Evolutionary conservation across 2,329 filamentous ascomycete species (phyloP), one percentile per base, ranked within the genome.

Genomic region (Aspergillus sp.): DNA sequence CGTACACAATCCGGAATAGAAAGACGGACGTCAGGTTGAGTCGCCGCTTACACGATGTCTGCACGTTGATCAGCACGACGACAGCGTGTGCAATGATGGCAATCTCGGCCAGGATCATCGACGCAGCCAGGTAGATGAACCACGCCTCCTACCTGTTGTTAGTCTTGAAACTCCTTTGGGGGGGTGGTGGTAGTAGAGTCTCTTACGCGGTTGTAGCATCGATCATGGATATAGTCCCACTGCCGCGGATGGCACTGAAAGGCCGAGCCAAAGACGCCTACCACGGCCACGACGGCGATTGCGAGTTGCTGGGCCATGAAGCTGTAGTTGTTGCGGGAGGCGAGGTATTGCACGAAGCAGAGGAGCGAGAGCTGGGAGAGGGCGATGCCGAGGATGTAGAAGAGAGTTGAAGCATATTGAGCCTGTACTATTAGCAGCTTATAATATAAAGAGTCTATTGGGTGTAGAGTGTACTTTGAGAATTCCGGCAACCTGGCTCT

Each of bases 291-390:
- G 5, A 45, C 11, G 2, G 43, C 43, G 19, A 45, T 55, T 7
- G 63, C 55, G 3, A 33, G 41, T 39, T 62, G 62, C 41, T 63
- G 55, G 2, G 55, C 33, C 25, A 47, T 47, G 15, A 62, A 62
- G 45, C 62, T 55, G 23, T 51, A 45, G 23, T 63, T 59, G 46
- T 68, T 63, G 48, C 62, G 62, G 19, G 46, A 63, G 6, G 65
- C 64, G 14, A 68, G 53, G 25, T 56, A 61, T 11, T 62, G 56
- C 33, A 68, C 63, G 43, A 68, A 68, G 3, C 55, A 37, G 6
- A 61, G 62, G n/a, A 68, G 52, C 2, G 66, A 68, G 41, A 68
- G 45, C 46, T 68, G 67, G 8, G 66, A 68, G 35, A 67, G 52
- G 11, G 45, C 55, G 17, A 68, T 59, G 39, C 65, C 65, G 2